These are phyloP conservation scores for Striga asiatica DNA, from an alignment of 257 asterid genomes.

Conservation along the genomic window DNA sequence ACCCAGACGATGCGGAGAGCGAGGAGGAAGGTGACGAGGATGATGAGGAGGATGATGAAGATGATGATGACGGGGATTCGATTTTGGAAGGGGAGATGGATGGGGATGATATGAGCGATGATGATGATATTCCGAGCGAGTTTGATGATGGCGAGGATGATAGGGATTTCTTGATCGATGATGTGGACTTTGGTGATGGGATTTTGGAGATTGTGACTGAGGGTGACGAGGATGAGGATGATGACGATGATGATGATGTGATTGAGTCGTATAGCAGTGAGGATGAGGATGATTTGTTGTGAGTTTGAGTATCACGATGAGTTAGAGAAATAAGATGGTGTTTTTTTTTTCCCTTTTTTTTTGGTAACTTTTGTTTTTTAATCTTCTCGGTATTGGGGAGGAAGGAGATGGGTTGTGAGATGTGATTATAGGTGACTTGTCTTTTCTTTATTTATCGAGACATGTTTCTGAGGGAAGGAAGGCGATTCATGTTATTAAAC, in stretches of 20 bases:
- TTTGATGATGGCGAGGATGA: slow-evolving; percentile 82
- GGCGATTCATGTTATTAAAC: too few relatives aligned
- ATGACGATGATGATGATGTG: slow-evolving; percentile 49
- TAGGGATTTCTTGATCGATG: slow-evolving; percentile 63
- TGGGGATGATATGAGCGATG: slow-evolving; percentile 61
- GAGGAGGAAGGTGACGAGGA: slow-evolving; percentile 85
- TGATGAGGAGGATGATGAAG: slow-evolving; percentile 57
- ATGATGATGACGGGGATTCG: slow-evolving; percentile 63
- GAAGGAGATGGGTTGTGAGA: slow-evolving; percentile 1
- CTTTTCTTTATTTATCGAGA: too few relatives aligned
- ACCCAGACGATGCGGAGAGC: slow-evolving; percentile 92
- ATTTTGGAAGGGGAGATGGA: too few relatives aligned
- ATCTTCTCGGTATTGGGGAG: not conserved
- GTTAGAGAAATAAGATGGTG: slow-evolving; percentile 13
- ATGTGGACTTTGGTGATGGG: slow-evolving; percentile 46
- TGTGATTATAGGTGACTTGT: slow-evolving; percentile 22
- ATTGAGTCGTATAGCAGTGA: slow-evolving; percentile 56
- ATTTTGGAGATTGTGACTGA: slow-evolving; percentile 56
- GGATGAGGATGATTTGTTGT: slow-evolving; percentile 37
- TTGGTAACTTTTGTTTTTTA: too few relatives aligned
- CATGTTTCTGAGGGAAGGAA: too few relatives aligned
- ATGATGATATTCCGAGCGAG: slow-evolving; percentile 46
- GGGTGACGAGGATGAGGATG: slow-evolving; percentile 50
- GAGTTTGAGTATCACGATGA: not conserved
- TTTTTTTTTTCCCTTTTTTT: too few relatives aligned